Evolutionary conservation across 2,329 filamentous ascomycete species (phyloP).

Genomic region (Cadophora gregata): DNA sequence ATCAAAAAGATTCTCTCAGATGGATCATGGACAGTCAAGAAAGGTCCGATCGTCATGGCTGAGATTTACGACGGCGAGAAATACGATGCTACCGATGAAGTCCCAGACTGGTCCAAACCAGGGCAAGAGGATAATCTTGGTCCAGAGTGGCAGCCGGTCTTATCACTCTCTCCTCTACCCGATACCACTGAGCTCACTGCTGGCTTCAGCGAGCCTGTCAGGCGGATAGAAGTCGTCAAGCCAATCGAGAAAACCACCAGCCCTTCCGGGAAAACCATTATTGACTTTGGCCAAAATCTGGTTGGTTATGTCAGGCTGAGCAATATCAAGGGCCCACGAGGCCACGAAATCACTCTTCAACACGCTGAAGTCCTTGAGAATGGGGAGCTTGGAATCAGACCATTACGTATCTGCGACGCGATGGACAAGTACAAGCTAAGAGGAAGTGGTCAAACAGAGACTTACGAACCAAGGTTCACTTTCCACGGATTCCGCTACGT

Average conservation of each 20-base stretch:
- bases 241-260: slow-evolving; percentile 44
- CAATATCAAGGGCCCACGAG: slow-evolving; percentile 47
- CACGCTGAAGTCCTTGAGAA: slow-evolving; percentile 53
- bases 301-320: slow-evolving; percentile 59
- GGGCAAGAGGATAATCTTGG: slow-evolving; percentile 15
- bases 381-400: slow-evolving; percentile 48
- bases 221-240: slow-evolving; percentile 44
- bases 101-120: slow-evolving; percentile 37
- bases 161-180: not conserved
- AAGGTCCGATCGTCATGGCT: slow-evolving; percentile 40
- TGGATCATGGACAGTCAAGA: slow-evolving; percentile 29
- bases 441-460: slow-evolving; percentile 26
- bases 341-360: slow-evolving; percentile 49
- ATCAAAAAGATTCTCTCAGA: slow-evolving; percentile 2
- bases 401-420: slow-evolving; percentile 47
- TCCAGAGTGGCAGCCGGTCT: not conserved
- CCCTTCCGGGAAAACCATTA: slow-evolving; percentile 51
- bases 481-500: slow-evolving; percentile 55
- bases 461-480: slow-evolving; percentile 50
- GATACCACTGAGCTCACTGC: slow-evolving; percentile 44
- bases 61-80: slow-evolving; percentile 59
- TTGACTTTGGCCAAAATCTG: slow-evolving; percentile 65
- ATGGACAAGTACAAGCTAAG: slow-evolving; percentile 44
- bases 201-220: slow-evolving; percentile 51
- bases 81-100: slow-evolving; percentile 51